phyloP scores from a whole-genome alignment of 192 early-diverging fungal genomes.

The Coemansia sp. region DNA sequence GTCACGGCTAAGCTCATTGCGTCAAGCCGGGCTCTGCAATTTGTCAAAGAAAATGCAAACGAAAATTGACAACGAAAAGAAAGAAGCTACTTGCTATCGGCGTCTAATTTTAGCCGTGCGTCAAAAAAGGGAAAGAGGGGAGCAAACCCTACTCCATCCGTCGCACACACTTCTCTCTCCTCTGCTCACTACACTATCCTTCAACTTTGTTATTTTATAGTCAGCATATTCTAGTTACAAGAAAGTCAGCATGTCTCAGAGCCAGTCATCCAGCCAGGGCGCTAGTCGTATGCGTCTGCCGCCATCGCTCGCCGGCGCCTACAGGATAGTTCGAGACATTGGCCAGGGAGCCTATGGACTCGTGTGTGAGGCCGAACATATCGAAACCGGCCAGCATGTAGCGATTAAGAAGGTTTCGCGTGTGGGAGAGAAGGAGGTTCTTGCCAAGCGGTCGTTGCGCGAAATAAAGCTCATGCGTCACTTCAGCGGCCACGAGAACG shows the following conservation, averaged over 20 bases:
- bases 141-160: neutral
- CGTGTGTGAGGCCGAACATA: slow-evolving; percentile 85
- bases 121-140: neutral
- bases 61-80: neutral
- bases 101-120: neutral
- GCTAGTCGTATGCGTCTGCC: slow-evolving; percentile 56
- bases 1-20: slow-evolving; percentile 30
- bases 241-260: slow-evolving; percentile 28
- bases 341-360: slow-evolving; percentile 90
- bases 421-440: slow-evolving; percentile 81
- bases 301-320: slow-evolving; percentile 59
- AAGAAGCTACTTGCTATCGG: neutral
- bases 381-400: slow-evolving; percentile 77
- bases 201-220: neutral
- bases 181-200: neutral
- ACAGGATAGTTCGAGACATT: slow-evolving; percentile 77
- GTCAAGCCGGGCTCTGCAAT: neutral
- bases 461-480: slow-evolving; percentile 93
- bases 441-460: slow-evolving; percentile 85
- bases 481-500: slow-evolving; percentile 93
- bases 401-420: slow-evolving; percentile 92
- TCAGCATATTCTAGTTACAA: neutral
- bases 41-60: neutral
- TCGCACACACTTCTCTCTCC: neutral
- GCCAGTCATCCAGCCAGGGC: slow-evolving; percentile 16